phyloP scores from a whole-genome alignment of 345 rosid species.

The Theobroma cacao region DNA sequence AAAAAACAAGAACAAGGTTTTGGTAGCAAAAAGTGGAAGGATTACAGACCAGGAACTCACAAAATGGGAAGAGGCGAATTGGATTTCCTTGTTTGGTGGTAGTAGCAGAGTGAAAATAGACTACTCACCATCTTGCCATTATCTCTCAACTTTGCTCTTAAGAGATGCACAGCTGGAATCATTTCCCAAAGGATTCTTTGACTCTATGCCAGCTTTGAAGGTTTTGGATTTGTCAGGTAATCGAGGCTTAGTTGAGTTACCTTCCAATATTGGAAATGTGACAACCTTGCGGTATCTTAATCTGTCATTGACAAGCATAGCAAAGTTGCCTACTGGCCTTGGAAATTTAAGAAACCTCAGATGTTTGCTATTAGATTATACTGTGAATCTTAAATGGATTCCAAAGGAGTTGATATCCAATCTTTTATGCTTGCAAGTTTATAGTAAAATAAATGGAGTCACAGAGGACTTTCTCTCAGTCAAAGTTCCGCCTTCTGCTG shows the following conservation, averaged over 20 bases:
- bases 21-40: neutral
- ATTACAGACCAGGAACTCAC: neutral
- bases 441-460: neutral
- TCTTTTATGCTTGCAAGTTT: neutral
- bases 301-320: neutral
- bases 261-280: neutral
- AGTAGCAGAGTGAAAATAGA: neutral
- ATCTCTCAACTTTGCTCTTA: neutral
- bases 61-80: conserved; percentile 6
- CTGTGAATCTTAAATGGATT: neutral
- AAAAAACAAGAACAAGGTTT: conserved; percentile 6
- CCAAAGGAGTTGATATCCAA: conserved; percentile 1
- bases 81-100: neutral
- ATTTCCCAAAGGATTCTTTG: neutral
- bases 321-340: neutral
- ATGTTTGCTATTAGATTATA: conserved; percentile 3
- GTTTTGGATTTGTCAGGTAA: conserved; percentile 10
- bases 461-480: neutral
- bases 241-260: neutral
- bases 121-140: neutral
- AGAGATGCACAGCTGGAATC: neutral
- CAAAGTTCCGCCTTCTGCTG: neutral
- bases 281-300: conserved; percentile 2
- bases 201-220: neutral
- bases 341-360: neutral